These are phyloP conservation scores for Crithidia brevicula DNA, from an alignment of 208 protist species.

Conservation along the genomic window DNA sequence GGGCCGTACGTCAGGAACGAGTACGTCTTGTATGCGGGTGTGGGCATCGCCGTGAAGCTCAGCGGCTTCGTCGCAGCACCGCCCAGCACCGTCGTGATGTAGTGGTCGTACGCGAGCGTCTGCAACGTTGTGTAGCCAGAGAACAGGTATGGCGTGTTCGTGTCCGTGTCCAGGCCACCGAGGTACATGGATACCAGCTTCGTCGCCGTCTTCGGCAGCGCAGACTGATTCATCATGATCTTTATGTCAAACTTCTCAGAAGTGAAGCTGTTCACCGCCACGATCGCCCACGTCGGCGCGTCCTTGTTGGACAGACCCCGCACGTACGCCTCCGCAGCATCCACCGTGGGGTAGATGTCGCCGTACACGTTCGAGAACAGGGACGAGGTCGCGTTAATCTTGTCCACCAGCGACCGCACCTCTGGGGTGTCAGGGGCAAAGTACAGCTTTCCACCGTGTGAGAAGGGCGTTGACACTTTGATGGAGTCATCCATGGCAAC, in stretches of 20 bases:
- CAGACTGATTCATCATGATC: slow-evolving; percentile 47
- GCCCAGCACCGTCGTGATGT: slow-evolving; percentile 17
- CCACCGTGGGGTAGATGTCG: slow-evolving; percentile 31
- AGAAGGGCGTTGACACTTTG: slow-evolving; percentile 16
- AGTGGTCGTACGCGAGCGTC: slow-evolving; percentile 44
- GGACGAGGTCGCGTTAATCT: slow-evolving; percentile 30
- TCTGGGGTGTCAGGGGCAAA: slow-evolving; percentile 45
- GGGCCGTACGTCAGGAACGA: slow-evolving; percentile 40
- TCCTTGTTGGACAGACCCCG: slow-evolving; percentile 9
- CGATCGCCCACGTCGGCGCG: slow-evolving; percentile 47
- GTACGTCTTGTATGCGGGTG: slow-evolving; percentile 28
- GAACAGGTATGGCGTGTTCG: slow-evolving; percentile 23
- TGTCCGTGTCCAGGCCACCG: slow-evolving; percentile 1
- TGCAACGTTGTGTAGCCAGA: slow-evolving; percentile 71
- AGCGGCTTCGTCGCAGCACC: slow-evolving; percentile 10
- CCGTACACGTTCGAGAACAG: slow-evolving; percentile 55
- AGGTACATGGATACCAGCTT: slow-evolving; percentile 31
- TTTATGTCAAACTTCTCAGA: slow-evolving; percentile 41
- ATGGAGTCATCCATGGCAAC: slow-evolving; percentile 23
- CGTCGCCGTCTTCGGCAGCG: slow-evolving; percentile 27
- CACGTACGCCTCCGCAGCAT: slow-evolving; percentile 13
- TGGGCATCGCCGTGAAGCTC: slow-evolving; percentile 53
- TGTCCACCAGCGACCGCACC: slow-evolving; percentile 34
- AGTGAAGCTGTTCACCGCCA: slow-evolving; percentile 45
- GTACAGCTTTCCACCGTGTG: slow-evolving; percentile 46